phyloP scores from a whole-genome alignment of 257 asterid genomes.

The Thymus quinquecostatus region DNA sequence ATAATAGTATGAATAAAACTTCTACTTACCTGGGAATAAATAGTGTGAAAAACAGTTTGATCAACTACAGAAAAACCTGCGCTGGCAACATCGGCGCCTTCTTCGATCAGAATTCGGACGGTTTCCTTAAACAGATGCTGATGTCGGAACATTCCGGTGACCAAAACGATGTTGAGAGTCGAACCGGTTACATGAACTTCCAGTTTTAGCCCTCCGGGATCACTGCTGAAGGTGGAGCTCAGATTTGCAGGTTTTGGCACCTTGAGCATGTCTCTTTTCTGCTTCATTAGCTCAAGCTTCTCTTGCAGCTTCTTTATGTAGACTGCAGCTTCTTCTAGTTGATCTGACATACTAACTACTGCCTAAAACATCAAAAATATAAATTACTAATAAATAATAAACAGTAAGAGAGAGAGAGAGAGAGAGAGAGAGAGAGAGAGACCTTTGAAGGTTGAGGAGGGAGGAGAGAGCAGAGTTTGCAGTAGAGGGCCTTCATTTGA shows the following conservation, averaged over 20 bases:
- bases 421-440: background rate
- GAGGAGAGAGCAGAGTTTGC: conserved; percentile 57
- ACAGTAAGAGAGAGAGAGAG: background rate
- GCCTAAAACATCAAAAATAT: conserved; percentile 37
- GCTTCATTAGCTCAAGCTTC: conserved; percentile 56
- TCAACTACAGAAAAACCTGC: conserved; percentile 46
- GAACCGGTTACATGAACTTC: conserved; percentile 49
- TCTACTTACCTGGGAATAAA: conserved; percentile 57
- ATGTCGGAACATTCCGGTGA: conserved; percentile 40
- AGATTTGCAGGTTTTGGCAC: background rate
- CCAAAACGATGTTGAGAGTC: conserved; percentile 48
- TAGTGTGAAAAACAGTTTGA: conserved; percentile 51
- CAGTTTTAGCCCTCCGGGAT: conserved; percentile 21
- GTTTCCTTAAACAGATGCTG: conserved; percentile 46
- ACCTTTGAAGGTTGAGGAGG: conserved; percentile 57
- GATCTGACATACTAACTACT: conserved; percentile 45
- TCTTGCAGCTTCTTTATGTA: conserved; percentile 56
- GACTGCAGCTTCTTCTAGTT: conserved; percentile 52
- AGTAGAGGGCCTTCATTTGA: conserved; percentile 58
- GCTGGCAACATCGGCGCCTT: conserved; percentile 51
- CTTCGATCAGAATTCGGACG: conserved; percentile 57
- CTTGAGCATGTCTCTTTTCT: conserved; percentile 41
- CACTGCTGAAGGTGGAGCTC: background rate
- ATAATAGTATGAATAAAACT: no score
- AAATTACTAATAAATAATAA: background rate